Conservation (phyloP, 1,284 basidiomycete species). For the Rhodotorula sp. region DNA sequence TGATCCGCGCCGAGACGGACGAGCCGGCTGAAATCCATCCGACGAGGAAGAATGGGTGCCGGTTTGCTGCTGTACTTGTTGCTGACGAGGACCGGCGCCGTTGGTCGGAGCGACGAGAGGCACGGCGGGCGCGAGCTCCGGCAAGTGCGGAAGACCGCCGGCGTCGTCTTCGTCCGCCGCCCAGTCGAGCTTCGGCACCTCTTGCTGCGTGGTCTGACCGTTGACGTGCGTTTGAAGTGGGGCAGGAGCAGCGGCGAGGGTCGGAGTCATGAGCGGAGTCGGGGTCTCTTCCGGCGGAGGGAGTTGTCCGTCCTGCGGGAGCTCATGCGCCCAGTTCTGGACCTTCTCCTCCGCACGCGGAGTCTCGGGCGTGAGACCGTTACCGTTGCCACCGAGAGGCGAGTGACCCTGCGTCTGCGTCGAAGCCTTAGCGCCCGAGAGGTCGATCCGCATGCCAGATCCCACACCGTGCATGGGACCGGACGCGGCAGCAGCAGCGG, state of each 20-base stretch:
- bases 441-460: background rate
- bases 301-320: constrained; percentile 14
- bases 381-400: background rate
- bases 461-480: background rate
- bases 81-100: background rate
- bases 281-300: constrained; percentile 21
- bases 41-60: background rate
- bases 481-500: constrained; percentile 40
- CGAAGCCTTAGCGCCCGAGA: background rate
- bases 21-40: constrained; percentile 29
- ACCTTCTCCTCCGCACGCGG: constrained; percentile 26
- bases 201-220: background rate
- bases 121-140: constrained; percentile 26
- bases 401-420: background rate
- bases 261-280: constrained; percentile 6
- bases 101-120: background rate
- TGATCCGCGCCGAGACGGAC: constrained; percentile 4
- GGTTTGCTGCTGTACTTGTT: background rate
- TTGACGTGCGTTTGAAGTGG: background rate
- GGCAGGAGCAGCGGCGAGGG: background rate
- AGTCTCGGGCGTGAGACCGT: constrained; percentile 1
- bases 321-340: constrained; percentile 21
- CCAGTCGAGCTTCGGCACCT: constrained; percentile 29
- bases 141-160: constrained; percentile 21
- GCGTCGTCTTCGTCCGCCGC: constrained; percentile 14